Conservation (phyloP, 1,284 basidiomycete species). For the Athelia psychrophila region DNA sequence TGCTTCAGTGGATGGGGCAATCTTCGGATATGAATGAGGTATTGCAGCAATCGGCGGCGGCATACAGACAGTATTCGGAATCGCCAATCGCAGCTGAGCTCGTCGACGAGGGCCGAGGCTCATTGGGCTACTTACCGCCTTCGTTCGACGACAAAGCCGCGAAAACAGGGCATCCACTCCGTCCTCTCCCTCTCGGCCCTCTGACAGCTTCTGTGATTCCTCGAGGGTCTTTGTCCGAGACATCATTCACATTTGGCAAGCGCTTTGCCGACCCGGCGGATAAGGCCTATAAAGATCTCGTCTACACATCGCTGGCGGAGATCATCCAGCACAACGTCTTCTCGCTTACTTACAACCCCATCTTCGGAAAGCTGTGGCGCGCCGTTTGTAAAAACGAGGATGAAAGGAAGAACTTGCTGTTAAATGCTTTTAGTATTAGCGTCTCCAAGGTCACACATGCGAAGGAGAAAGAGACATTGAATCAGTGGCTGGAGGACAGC, state of each 20-base stretch:
- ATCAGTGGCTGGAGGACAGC: conserved; percentile 23
- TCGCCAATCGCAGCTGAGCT: conserved; percentile 10
- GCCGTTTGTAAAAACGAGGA: conserved; percentile 21
- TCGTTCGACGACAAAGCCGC: not conserved
- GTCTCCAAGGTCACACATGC: conserved; percentile 15
- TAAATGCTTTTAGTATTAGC: conserved; percentile 16
- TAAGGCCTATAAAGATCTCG: conserved; percentile 13
- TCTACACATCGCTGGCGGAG: conserved; percentile 15
- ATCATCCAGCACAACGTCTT: conserved; percentile 21
- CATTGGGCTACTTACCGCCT: conserved; percentile 15
- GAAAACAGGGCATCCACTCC: conserved; percentile 3
- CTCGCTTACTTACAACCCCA: conserved; percentile 20
- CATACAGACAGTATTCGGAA: conserved; percentile 8
- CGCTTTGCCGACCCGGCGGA: conserved; percentile 16
- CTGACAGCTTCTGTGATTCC: conserved; percentile 10
- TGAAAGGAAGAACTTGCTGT: conserved; percentile 12
- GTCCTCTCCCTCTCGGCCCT: not conserved
- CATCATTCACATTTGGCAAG: conserved; percentile 13
- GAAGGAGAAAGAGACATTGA: conserved; percentile 12
- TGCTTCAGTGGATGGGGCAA: conserved; percentile 22
- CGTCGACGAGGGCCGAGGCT: conserved; percentile 11
- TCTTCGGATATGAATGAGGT: conserved; percentile 9
- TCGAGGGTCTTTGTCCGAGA: not conserved
- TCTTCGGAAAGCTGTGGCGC: conserved; percentile 25
- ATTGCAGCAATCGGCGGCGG: conserved; percentile 8